Evolutionary conservation across 1,284 basidiomycete species (phyloP).

Genomic region (Tetrapyrgos nigripes): DNA sequence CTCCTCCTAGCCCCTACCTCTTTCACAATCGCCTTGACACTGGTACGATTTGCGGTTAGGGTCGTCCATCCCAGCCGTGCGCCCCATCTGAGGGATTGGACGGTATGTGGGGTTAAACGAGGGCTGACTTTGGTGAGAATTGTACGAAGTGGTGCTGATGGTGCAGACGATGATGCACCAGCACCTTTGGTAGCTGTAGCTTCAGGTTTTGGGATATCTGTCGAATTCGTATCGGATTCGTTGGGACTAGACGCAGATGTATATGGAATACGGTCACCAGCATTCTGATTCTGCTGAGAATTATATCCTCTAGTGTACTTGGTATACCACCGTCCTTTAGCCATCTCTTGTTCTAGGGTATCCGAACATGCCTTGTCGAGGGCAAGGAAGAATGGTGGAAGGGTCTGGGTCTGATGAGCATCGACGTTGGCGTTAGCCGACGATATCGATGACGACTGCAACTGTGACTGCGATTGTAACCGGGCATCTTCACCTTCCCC

Average conservation of each 20-base stretch:
- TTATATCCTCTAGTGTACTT: not conserved
- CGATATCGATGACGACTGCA: not conserved
- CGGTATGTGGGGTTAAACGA: constrained; percentile 70
- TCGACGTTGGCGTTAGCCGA: not conserved
- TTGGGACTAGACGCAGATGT: constrained; percentile 31
- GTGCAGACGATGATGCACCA: not conserved
- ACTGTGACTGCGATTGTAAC: too few species aligned
- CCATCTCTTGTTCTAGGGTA: constrained; percentile 14
- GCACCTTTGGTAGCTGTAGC: not conserved
- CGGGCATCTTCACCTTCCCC: too few species aligned
- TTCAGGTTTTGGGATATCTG: too few species aligned
- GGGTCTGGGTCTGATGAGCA: not conserved
- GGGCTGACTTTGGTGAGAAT: constrained; percentile 61
- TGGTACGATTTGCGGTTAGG: constrained; percentile 79
- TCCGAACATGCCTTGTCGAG: constrained; percentile 19
- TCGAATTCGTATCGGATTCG: not conserved
- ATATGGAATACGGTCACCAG: too few species aligned
- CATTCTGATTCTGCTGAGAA: constrained; percentile 20
- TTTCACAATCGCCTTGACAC: constrained; percentile 74
- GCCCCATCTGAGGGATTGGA: constrained; percentile 73
- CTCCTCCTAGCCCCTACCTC: constrained; percentile 48
- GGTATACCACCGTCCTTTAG: not conserved
- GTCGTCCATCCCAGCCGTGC: constrained; percentile 79
- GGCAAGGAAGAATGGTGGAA: constrained; percentile 15
- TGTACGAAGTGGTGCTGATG: constrained; percentile 43